Percentiles rank a stretch among this genome's conserved stretches.
These are phyloP conservation scores for Ogataea minuta DNA, from an alignment of 805 yeast genomes.

Conservation along the genomic window DNA sequence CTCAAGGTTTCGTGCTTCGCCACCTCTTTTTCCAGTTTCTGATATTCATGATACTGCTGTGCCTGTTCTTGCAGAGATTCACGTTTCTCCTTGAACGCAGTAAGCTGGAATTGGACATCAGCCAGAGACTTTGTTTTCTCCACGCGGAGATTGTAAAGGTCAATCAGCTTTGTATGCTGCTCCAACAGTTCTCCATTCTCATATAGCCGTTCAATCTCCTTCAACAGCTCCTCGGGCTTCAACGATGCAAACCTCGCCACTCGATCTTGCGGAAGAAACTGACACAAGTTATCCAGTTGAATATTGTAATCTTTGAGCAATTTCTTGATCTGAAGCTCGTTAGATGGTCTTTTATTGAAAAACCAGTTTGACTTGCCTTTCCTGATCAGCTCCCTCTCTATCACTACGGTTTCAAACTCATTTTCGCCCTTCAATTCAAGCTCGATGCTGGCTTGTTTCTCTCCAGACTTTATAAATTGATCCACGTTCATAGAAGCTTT, in stretches of 20 bases:
- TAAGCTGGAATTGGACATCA: conserved; percentile 32
- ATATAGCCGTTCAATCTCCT: conserved; percentile 79
- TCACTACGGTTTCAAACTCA: conserved; percentile 35
- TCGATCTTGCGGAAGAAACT: conserved; percentile 91
- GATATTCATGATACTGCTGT: conserved; percentile 42
- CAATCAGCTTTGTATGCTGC: conserved; percentile 56
- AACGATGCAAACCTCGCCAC: conserved; percentile 89
- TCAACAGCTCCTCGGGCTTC: conserved; percentile 68
- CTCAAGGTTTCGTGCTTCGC: conserved; percentile 37
- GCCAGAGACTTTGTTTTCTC: conserved; percentile 30
- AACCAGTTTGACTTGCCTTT: conserved; percentile 52
- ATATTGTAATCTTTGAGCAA: conserved; percentile 56
- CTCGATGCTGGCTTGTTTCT: conserved; percentile 44
- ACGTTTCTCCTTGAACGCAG: conserved; percentile 36
- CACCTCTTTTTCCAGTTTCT: conserved; percentile 41
- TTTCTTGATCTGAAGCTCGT: conserved; percentile 46
- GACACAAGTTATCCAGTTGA: conserved; percentile 89
- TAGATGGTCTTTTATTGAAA: conserved; percentile 40
- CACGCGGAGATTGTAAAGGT: conserved; percentile 43
- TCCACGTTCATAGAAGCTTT: conserved; percentile 56
- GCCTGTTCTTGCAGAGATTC: conserved; percentile 45
- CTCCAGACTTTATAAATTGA: conserved; percentile 74
- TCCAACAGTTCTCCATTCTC: conserved; percentile 56
- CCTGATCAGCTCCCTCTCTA: conserved; percentile 44
- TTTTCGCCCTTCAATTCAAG: conserved; percentile 45